These are phyloP conservation scores for Trichosporon sp. DNA, from an alignment of 1,284 basidiomycete genomes.

Conservation along the genomic window DNA sequence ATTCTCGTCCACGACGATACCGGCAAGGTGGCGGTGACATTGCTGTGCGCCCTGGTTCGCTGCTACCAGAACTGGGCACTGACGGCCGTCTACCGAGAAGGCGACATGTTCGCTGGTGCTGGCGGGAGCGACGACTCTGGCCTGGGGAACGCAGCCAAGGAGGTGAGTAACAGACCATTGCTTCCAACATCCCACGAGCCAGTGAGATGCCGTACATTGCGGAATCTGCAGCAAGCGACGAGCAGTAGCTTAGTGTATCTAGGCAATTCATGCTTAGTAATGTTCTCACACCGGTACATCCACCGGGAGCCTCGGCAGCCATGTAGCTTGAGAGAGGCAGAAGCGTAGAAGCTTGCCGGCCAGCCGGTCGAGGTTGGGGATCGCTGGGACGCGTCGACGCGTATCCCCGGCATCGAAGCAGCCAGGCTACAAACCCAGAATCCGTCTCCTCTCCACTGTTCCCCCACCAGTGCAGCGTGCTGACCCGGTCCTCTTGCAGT, in stretches of 20 bases:
- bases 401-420: neutral
- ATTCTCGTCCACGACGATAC: conserved; percentile 44
- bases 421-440: too few relatives aligned
- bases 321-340: neutral
- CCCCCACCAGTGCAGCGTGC: neutral
- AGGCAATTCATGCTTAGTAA: neutral
- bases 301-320: neutral
- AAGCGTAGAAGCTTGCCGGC: neutral
- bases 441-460: neutral
- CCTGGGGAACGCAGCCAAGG: conserved; percentile 38
- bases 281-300: neutral
- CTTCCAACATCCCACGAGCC: conserved; percentile 30
- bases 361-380: too few relatives aligned
- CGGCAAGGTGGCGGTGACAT: conserved; percentile 39
- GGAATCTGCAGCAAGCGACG: neutral
- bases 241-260: neutral
- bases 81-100: conserved; percentile 40
- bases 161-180: conserved; percentile 26
- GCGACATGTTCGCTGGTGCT: conserved; percentile 46
- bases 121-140: conserved; percentile 44
- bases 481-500: conserved; percentile 21
- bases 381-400: conserved; percentile 1
- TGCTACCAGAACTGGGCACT: conserved; percentile 42
- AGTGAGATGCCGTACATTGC: neutral
- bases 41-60: conserved; percentile 37